Percentiles rank a stretch among this genome's conserved stretches.
phyloP scores from a whole-genome alignment of 345 rosid species.

The Eucalyptus curtisii region DNA sequence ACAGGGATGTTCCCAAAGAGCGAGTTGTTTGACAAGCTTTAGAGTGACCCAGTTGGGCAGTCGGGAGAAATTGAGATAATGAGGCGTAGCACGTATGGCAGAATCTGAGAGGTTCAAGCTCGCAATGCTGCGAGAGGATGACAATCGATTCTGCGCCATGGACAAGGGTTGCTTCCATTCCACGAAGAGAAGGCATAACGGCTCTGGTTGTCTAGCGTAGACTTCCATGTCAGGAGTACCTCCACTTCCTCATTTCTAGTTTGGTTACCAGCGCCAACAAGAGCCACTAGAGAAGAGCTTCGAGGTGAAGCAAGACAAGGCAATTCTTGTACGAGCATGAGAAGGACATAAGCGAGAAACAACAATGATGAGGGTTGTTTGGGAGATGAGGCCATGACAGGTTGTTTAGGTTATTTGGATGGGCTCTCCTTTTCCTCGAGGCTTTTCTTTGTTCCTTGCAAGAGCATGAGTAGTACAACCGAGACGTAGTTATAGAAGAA shows the following conservation, averaged over 20 bases:
- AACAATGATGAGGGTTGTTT: no score
- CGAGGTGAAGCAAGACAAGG: background rate
- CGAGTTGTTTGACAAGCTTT: background rate
- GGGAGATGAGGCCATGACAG: no score
- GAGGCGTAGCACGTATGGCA: background rate
- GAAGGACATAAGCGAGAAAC: no score
- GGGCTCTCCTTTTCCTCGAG: no score
- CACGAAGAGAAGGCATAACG: background rate
- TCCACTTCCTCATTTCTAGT: background rate
- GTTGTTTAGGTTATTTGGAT: no score
- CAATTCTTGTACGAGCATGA: background rate
- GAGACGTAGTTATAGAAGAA: no score
- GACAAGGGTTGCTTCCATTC: background rate
- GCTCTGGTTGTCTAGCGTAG: background rate
- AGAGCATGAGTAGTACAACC: no score
- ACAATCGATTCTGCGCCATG: constrained; percentile 5
- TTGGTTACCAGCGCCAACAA: no score
- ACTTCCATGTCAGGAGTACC: constrained; percentile 7
- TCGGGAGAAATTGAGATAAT: background rate
- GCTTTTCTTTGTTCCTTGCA: no score
- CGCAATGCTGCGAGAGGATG: background rate
- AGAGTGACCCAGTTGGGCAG: background rate
- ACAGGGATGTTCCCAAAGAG: background rate
- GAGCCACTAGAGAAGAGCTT: no score
- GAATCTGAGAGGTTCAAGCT: background rate